Percentiles rank a stretch among this genome's conserved stretches.
phyloP scores from a whole-genome alignment of 164 flowering plant species.

The Umbilicus rupestris region DNA sequence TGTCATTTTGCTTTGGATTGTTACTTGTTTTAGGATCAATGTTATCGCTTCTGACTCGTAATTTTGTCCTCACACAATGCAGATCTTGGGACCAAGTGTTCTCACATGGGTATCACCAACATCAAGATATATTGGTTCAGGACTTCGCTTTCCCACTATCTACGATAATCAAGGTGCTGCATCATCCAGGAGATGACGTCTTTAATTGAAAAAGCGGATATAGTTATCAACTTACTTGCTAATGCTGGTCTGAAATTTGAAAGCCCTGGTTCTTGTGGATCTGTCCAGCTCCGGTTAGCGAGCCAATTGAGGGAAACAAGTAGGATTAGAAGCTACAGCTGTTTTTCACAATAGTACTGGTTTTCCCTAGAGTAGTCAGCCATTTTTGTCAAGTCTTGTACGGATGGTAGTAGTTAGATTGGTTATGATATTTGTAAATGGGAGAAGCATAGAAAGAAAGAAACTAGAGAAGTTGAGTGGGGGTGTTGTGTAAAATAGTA shows the following conservation, averaged over 20 bases:
- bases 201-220: not conserved
- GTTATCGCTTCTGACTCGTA: not conserved
- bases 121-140: slow-evolving; percentile 63
- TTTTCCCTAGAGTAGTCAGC: not conserved
- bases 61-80: slow-evolving; percentile 11
- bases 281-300: not conserved
- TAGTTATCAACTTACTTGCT: not conserved
- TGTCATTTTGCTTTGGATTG: not conserved
- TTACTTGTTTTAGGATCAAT: not conserved
- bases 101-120: slow-evolving; percentile 73
- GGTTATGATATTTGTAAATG: not conserved
- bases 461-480: not conserved
- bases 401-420: not conserved
- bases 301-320: not conserved
- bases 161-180: slow-evolving; percentile 26
- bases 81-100: slow-evolving; percentile 82
- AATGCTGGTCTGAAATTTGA: not conserved
- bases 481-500: not conserved
- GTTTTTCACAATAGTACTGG: not conserved
- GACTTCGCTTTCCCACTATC: slow-evolving; percentile 59
- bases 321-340: not conserved
- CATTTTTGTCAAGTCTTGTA: not conserved
- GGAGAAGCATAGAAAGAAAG: not conserved
- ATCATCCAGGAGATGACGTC: slow-evolving; percentile 15
- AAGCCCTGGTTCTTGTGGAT: not conserved